Evolutionary conservation across 495 filamentous ascomycete genomes (phyloP).

Genomic region (Recurvomyces mirabilis): DNA sequence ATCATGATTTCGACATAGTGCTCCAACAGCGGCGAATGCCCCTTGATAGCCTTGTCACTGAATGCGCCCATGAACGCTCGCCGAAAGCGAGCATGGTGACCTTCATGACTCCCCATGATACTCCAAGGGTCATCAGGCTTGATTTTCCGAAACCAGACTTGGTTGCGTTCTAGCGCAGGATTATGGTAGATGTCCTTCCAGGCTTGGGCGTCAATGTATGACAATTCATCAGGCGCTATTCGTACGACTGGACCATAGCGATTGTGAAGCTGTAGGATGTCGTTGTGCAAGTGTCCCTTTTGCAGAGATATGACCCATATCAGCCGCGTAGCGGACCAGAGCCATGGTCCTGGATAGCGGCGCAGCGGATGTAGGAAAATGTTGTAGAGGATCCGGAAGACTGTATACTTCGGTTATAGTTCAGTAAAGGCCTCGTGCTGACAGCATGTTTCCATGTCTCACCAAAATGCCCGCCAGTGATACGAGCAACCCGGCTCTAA

Average conservation of each 20-base stretch:
- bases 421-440: too few species aligned
- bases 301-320: slow-evolving; percentile 11
- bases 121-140: slow-evolving; percentile 5
- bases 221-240: slow-evolving; percentile 24
- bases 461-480: too few species aligned
- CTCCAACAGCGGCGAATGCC: slow-evolving; percentile 26
- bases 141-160: slow-evolving; percentile 12
- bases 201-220: slow-evolving; percentile 21
- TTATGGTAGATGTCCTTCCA: slow-evolving; percentile 25
- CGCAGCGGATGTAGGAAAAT: slow-evolving; percentile 22
- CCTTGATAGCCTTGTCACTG: slow-evolving; percentile 24
- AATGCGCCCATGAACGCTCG: slow-evolving; percentile 25
- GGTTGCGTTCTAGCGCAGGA: slow-evolving; percentile 2
- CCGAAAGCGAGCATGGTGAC: slow-evolving; percentile 24
- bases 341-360: slow-evolving; percentile 23
- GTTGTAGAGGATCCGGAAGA: slow-evolving; percentile 20
- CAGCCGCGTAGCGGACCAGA: slow-evolving; percentile 18
- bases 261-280: slow-evolving; percentile 22
- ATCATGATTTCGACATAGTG: slow-evolving; percentile 28
- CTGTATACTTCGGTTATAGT: too few species aligned
- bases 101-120: slow-evolving; percentile 16
- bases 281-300: slow-evolving; percentile 15
- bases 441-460: too few species aligned
- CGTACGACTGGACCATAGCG: slow-evolving; percentile 26
- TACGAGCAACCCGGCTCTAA: too few species aligned